Percentiles rank a stretch among this genome's conserved stretches.
These are phyloP conservation scores for Saposhnikovia divaricata DNA, from an alignment of 129 eudicot genomes.

Conservation along the genomic window DNA sequence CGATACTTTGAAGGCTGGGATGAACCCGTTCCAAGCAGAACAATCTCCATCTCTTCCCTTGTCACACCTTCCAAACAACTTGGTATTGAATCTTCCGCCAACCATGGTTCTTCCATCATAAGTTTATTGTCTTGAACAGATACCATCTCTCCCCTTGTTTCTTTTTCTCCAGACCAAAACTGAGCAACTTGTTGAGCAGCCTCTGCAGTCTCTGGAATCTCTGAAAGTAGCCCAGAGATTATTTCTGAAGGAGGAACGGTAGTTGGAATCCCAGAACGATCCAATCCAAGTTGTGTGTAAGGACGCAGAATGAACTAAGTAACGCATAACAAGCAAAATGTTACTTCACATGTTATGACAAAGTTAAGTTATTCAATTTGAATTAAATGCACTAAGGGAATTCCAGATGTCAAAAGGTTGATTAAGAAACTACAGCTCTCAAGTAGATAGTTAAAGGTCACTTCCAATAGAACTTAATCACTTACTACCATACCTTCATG, in stretches of 20 bases:
- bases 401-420: not conserved
- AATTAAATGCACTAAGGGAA: not conserved
- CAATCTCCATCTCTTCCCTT: conserved; percentile 84
- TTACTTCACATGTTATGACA: not conserved
- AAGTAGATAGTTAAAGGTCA: not conserved
- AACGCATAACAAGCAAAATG: conserved; percentile 6
- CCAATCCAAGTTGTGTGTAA: conserved; percentile 63
- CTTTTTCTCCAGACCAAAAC: conserved; percentile 31
- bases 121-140: conserved; percentile 11
- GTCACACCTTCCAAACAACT: conserved; percentile 62
- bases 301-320: conserved; percentile 83
- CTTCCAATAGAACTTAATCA: not conserved
- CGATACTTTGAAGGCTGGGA: conserved; percentile 95
- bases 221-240: conserved; percentile 44
- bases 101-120: conserved; percentile 69
- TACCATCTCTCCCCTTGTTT: conserved; percentile 14
- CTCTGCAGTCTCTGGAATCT: conserved; percentile 72
- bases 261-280: conserved; percentile 57
- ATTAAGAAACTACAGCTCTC: not conserved
- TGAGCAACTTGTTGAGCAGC: conserved; percentile 55
- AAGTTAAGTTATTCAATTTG: not conserved
- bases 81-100: conserved; percentile 41
- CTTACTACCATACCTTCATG: conserved; percentile 55
- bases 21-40: conserved; percentile 92
- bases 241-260: conserved; percentile 23